Base-by-base conservation (phyloP, 2,329 filamentous ascomycete genomes). In the Cryphonectria parasitica region DNA sequence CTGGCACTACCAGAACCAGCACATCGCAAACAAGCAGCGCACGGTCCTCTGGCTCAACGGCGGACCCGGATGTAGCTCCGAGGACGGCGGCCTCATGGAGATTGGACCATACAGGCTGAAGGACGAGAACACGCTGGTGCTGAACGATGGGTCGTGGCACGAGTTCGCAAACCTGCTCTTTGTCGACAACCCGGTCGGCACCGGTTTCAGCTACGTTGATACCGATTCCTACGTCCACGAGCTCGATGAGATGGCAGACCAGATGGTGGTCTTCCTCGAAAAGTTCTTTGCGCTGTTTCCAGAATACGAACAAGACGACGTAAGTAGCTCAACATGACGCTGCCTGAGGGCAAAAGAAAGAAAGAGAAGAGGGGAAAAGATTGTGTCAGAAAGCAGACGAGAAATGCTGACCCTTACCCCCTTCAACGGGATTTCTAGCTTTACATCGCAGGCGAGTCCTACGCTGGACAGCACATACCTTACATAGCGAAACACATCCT, bases 31-130 rank as follows among this genome's bases (percentile, higher is more conserved):
- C 79, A 89, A 88, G 76, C 93, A 96, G 80, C 89, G 96, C 70
- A 97, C 95, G 2, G 92, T 99, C 15, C 90, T 99, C 77, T 99
- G 97, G 96, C 83, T 99, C 70, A 99, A 99, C 79, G 97, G 96
- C 68, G 97, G 96, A 0, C 96, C 96, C 1, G 96, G 97, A 39
- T 99, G 96, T 82, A 98, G 94, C 80, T 98, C 95, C 39, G 95
- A 98, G 86, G 97, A 99, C 80, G 96, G 95, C 75, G 94, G 94
- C 2, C 82, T 98, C 85, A 98, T 98, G 88, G 96, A 99, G 81
- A 89, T 99, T 74, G 96, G 96, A 0, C 96, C 96, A 2, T 99
- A 98, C 80, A 87, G 96, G 74, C 83, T 99, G 70, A 91, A 92
- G 77, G 88, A 95, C 74, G 88, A 92, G 81, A 87, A 81, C 86